Base-by-base conservation (phyloP, 257 asterid species). In the Vinca minor region DNA sequence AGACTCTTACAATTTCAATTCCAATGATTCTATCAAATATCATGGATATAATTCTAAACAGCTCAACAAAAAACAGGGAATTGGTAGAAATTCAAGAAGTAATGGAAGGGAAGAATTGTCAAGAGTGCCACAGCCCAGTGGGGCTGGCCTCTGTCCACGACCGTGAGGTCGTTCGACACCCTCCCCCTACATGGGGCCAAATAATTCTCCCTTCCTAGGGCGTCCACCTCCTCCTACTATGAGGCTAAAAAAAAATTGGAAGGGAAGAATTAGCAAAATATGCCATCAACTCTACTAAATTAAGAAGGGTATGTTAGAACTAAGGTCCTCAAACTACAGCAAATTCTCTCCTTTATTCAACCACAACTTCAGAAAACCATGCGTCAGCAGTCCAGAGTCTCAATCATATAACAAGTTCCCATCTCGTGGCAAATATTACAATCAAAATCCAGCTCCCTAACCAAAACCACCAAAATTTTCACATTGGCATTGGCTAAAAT, bases 391-490 rank as follows among this genome's bases (percentile, higher is more conserved):
- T 23, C 59, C 59, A 31, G 34, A 38, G 20, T n/a, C 31, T 8
- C n/a, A 26, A 17, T 8, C 15, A 41, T 9, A 15, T 17, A 42
- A 23, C 56, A 31, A n/a, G n/a, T n/a, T n/a, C n/a, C n/a, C n/a
- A n/a, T 25, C 63, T 26, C 17, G 11, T 25, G 39, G 25, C 49
- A 31, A 13, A 12, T 52, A 17, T 3, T 8, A 15, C 0, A 38
- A 13, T n/a, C 29, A 13, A 6, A 15, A 17, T n/a, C 32, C 60
- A 52, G 20, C 34, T 31, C 25, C 47, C 23, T 26, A 9, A 18
- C 57, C 23, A 58, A 68, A 62, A 17, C 39, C 72, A 14, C 49
- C 48, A 17, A 5, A 26, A 4, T 41, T 38, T 41, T 46, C 28
- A 14, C 21, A 23, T 5, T n/a, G 41, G 13, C 23, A 64, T 32